phyloP scores from a whole-genome alignment of 192 early-diverging fungal genomes.

The Gigaspora rosea region DNA sequence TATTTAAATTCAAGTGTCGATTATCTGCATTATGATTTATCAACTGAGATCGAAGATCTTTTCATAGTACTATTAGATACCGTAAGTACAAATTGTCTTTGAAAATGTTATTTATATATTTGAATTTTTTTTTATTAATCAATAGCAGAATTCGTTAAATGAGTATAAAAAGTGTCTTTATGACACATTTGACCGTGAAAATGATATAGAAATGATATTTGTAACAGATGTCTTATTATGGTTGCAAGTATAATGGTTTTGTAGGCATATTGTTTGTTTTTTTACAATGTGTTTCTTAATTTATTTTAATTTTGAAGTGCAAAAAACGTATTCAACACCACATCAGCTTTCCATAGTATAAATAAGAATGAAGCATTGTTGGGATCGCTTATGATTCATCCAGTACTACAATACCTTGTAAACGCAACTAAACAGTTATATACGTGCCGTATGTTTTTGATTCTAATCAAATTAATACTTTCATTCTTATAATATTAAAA shows the following conservation, averaged over 20 bases:
- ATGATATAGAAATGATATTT: slow-evolving; percentile 17
- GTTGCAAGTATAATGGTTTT: slow-evolving; percentile 22
- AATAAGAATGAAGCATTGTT: slow-evolving; percentile 24
- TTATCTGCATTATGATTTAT: slow-evolving; percentile 17
- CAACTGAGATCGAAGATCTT: too few species aligned
- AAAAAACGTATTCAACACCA: slow-evolving; percentile 24
- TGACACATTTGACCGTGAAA: slow-evolving; percentile 23
- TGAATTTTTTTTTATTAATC: slow-evolving; percentile 25
- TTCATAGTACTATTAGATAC: slow-evolving; percentile 18
- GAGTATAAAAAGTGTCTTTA: slow-evolving; percentile 22
- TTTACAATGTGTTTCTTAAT: slow-evolving; percentile 15
- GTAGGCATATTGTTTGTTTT: slow-evolving; percentile 11
- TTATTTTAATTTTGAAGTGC: slow-evolving; percentile 25
- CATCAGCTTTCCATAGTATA: neutral
- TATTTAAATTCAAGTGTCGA: slow-evolving; percentile 23
- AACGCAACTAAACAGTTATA: too few species aligned
- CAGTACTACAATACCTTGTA: slow-evolving; percentile 24
- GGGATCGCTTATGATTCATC: slow-evolving; percentile 19
- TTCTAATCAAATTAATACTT: too few species aligned
- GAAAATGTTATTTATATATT: slow-evolving; percentile 19
- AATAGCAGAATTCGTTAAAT: slow-evolving; percentile 19
- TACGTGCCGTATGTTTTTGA: too few species aligned
- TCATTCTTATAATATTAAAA: too few species aligned
- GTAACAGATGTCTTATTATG: slow-evolving; percentile 29
- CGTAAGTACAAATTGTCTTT: slow-evolving; percentile 28